Base-by-base conservation (phyloP, 768 basidiomycete genomes). In the Leccinum ochraceum region DNA sequence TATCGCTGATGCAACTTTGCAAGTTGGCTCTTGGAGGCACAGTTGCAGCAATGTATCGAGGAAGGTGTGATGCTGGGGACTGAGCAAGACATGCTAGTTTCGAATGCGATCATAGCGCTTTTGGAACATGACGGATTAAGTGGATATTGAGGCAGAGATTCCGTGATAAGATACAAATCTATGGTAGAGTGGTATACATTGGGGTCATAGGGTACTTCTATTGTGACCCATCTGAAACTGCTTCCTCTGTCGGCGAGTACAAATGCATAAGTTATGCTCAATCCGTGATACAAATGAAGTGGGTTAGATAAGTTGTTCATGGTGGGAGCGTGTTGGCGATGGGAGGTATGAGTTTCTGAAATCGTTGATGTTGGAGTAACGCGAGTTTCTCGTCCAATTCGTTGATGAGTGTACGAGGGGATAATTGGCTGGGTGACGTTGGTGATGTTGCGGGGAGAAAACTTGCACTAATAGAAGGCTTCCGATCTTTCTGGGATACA, bases 11-110 rank as follows among this genome's bases (percentile, higher is more conserved):
- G 42, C 50, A 3, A 46, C 17, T n/a, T 48, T 48, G 30, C 42
- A 64, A 89, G 92, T 54, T 82, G 85, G 56, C 75, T 94, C 16
- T 76, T 95, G 8, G 88, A 92, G 65, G 81, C 80, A 5, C 85
- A 91, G 68, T 77, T 94, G 22, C 76, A 83, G 53, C 81, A 76
- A 55, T 83, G 83, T 67, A 80, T 94, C 24, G 89, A 92, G 67
- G 78, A 81, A 11, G 87, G 86, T n/a, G 74, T 74, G 0, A 71
- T 80, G 56, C 69, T 84, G 22, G 76, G 77, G 24, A 67, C 81
- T 36, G 79, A 78, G 6, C 75, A 78, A 30, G 78, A 81, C n/a
- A 82, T 83, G 62, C 80, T 84, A 10, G 82, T 92, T 14, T 60
- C 82, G 14, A 79, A 71, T 10, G 78, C 80, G 7, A 82, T 82